Evolutionary conservation across 2,329 filamentous ascomycete genomes (phyloP), one percentile per base, ranked within the genome.

Genomic region (Passalora sequoiae): DNA sequence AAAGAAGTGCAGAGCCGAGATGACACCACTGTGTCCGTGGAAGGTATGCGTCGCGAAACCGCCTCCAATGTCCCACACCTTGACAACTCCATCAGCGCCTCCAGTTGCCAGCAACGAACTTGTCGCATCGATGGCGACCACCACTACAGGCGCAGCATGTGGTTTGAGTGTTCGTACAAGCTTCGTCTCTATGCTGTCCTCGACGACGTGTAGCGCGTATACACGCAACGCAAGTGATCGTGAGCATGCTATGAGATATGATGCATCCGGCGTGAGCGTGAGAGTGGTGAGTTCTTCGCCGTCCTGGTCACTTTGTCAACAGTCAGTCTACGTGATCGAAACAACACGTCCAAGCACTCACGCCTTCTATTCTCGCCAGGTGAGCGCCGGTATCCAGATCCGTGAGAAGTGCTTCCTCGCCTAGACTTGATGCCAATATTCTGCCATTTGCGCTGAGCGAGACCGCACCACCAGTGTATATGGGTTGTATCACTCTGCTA

Each of bases 31-130:
- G 44, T 94, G 91, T 1, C 89, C 89, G 55, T 91, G 85, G 66
- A 98, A 94, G 0, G 88, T 95, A 66, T 98, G 92, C 20, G 94
- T 98, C 22, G 89, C 81, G 65, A 86, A 97, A 16, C 92, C 92
- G 32, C 83, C 87, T 38, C 76, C 74, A 47, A 98, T 88, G 67
- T 98, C 92, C 91, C 91, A 98, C 40, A 98, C 83, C 66, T 98
- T 98, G 58, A 97, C 86, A 1, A 85, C 80, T 17, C 92, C 92
- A 62, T 98, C 92, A 3, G 92, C 89, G 37, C 86, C 87, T 50
- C 94, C 92, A 12, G 91, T 97, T 12, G 89, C 92, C 31, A 98
- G 74, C 9, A 98, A 72, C 2, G 91, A 94, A 59, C 89, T 85
- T 1, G 89, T 95, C 41, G 80, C 76, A 64, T 98, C 92, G 49